A percentile compares a stretch with the other conserved stretches of the same genome.
Evolutionary conservation across 371 early-diverging fungal species (phyloP).

Genomic region (Apophysomyces elegans): DNA sequence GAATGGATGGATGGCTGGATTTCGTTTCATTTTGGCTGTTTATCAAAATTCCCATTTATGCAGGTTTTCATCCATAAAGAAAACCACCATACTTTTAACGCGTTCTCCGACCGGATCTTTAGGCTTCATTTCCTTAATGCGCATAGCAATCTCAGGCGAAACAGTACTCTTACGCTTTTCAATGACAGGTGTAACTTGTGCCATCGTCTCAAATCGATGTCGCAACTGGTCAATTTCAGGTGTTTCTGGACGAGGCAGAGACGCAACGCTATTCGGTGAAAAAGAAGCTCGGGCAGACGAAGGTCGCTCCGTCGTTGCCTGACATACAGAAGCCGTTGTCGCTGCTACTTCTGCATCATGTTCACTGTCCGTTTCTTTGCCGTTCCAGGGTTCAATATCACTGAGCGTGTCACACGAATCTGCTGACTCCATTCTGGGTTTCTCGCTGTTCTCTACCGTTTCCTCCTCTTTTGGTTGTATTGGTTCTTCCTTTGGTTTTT

Average conservation of each 20-base stretch:
- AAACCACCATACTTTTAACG: slow-evolving; percentile 49
- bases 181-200: slow-evolving; percentile 20
- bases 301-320: slow-evolving; percentile 11
- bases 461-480: slow-evolving; percentile 5
- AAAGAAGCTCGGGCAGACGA: slow-evolving; percentile 23
- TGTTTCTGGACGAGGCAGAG: slow-evolving; percentile 43
- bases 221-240: slow-evolving; percentile 44
- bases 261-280: slow-evolving; percentile 33
- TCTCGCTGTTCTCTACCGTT: not conserved
- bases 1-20: not conserved
- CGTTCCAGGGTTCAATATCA: slow-evolving; percentile 16
- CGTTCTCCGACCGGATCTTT: slow-evolving; percentile 39
- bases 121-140: slow-evolving; percentile 44
- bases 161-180: slow-evolving; percentile 11
- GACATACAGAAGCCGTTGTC: slow-evolving; percentile 4
- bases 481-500: slow-evolving; percentile 7
- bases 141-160: slow-evolving; percentile 28
- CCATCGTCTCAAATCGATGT: slow-evolving; percentile 36
- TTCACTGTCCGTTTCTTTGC: slow-evolving; percentile 30
- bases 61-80: slow-evolving; percentile 52
- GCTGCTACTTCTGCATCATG: slow-evolving; percentile 53
- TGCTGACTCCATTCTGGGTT: not conserved
- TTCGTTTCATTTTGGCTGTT: not conserved
- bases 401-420: slow-evolving; percentile 9
- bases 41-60: slow-evolving; percentile 49